Evolutionary conservation across 2,329 filamentous ascomycete species (phyloP).

Genomic region (Claviceps arundinis): DNA sequence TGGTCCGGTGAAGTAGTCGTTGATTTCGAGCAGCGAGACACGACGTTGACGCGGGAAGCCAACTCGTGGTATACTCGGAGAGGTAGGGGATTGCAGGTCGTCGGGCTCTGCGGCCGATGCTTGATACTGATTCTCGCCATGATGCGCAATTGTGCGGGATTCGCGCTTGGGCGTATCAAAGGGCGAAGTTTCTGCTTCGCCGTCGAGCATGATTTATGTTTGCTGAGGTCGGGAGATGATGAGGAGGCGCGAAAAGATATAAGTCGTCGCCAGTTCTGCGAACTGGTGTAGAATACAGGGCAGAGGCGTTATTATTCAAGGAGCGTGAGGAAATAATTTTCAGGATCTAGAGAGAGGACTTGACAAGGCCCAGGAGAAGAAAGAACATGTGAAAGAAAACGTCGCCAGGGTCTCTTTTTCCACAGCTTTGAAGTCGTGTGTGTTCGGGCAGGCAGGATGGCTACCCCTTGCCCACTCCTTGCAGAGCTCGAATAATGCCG

Average conservation of each 20-base stretch:
- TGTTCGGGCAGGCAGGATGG: background rate
- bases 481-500: background rate
- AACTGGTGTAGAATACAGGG: background rate
- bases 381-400: background rate
- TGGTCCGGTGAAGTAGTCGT: constrained; percentile 53
- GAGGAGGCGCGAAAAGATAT: too few species aligned
- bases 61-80: background rate
- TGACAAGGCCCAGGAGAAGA: background rate
- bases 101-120: background rate
- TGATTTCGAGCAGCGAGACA: constrained; percentile 30
- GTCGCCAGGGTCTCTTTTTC: background rate
- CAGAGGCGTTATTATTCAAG: background rate
- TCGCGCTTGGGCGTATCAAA: background rate
- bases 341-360: background rate
- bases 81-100: background rate
- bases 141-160: background rate
- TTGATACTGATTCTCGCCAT: background rate
- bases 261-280: too few species aligned
- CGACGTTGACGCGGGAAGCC: constrained; percentile 13
- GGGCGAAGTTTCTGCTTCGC: background rate
- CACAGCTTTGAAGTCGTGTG: background rate
- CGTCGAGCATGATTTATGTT: constrained; percentile 1
- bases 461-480: background rate
- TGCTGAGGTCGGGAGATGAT: too few species aligned
- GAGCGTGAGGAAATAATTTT: background rate